These are phyloP conservation scores for Carnegiea gigantea DNA, from an alignment of 179 eudicot species.

Conservation along the genomic window DNA sequence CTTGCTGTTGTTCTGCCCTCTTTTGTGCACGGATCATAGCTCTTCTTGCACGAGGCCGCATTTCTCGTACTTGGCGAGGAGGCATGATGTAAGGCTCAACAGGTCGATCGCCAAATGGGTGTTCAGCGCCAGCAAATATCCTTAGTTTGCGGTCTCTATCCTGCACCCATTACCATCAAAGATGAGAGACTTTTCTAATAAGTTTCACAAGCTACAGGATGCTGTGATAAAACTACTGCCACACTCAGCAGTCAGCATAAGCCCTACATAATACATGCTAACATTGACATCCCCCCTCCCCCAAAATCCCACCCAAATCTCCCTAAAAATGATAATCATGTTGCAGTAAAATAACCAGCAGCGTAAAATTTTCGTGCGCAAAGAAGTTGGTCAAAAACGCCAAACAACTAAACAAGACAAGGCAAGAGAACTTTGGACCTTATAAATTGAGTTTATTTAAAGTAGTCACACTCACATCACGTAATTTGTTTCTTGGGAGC, in stretches of 20 bases:
- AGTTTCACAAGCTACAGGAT: too few species aligned
- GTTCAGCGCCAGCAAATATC: constrained; percentile 77
- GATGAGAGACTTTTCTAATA: constrained; percentile 9
- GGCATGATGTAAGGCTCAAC: constrained; percentile 78
- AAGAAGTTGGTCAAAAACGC: background rate
- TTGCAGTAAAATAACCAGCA: too few species aligned
- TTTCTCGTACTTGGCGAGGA: constrained; percentile 84
- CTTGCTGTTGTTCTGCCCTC: constrained; percentile 63
- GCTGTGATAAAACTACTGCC: too few species aligned
- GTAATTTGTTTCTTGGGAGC: constrained; percentile 93
- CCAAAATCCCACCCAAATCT: too few species aligned
- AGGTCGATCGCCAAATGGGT: constrained; percentile 83
- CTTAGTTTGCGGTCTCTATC: constrained; percentile 91
- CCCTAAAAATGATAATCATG: too few species aligned
- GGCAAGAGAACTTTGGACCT: background rate
- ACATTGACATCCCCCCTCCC: too few species aligned
- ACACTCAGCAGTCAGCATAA: too few species aligned
- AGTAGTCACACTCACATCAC: constrained; percentile 65
- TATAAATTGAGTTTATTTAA: background rate
- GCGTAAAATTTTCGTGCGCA: too few species aligned
- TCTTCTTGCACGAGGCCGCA: constrained; percentile 87
- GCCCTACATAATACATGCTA: too few species aligned
- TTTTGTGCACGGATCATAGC: constrained; percentile 88
- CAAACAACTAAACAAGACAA: background rate
- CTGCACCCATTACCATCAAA: constrained; percentile 37